phyloP scores from a whole-genome alignment of 106 monocot species.

The Chionographis japonica region DNA sequence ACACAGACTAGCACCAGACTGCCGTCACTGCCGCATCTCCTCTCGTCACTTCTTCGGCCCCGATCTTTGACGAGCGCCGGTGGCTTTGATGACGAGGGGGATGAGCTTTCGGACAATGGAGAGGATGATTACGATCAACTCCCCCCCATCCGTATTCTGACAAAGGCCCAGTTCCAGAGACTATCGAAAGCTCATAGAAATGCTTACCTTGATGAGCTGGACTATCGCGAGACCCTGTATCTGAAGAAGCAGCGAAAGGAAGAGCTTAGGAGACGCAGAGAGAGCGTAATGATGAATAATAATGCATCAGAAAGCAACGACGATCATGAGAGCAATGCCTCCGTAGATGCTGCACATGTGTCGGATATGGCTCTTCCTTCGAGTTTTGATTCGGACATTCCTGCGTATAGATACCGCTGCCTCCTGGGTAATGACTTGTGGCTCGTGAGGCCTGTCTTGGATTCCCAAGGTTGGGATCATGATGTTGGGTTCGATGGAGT shows the following conservation, averaged over 20 bases:
- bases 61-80: constrained; percentile 12
- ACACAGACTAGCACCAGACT: constrained; percentile 24
- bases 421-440: constrained; percentile 38
- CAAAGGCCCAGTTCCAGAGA: constrained; percentile 62
- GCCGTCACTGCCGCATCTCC: constrained; percentile 86
- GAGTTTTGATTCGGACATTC: constrained; percentile 63
- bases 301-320: constrained; percentile 5
- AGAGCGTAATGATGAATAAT: constrained; percentile 8
- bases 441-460: constrained; percentile 68
- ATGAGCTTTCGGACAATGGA: constrained; percentile 27
- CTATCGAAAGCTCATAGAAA: constrained; percentile 66
- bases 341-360: constrained; percentile 44
- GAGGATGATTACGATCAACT: constrained; percentile 84
- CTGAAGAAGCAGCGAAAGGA: constrained; percentile 83
- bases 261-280: constrained; percentile 46
- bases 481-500: constrained; percentile 86
- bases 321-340: constrained; percentile 23
- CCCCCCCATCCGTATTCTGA: constrained; percentile 74
- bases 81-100: constrained; percentile 27
- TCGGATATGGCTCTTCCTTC: constrained; percentile 58
- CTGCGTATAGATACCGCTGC: constrained; percentile 61
- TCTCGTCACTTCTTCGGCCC: constrained; percentile 66
- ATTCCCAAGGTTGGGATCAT: constrained; percentile 96
- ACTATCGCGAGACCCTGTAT: constrained; percentile 86
- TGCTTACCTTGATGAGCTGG: constrained; percentile 86